Evolutionary conservation across 2,329 filamentous ascomycete genomes (phyloP).

Genomic region (Furcasterigmium furcatum): DNA sequence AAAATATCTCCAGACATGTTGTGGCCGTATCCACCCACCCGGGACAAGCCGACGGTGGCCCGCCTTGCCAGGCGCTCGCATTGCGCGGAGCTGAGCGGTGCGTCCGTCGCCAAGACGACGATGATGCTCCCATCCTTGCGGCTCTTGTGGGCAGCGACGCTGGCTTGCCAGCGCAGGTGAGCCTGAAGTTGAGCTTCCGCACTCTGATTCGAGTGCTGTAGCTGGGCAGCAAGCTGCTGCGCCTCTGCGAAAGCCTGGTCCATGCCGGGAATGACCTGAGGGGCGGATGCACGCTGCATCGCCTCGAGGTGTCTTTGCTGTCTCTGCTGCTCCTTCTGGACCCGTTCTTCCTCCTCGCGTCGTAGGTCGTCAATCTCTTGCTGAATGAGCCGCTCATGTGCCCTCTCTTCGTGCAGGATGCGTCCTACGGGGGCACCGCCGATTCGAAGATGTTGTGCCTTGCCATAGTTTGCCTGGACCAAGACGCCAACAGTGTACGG

Average conservation of each 20-base stretch:
- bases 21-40: conserved; percentile 58
- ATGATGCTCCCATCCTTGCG: conserved; percentile 61
- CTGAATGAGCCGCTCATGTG: conserved; percentile 18
- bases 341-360: neutral
- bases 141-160: conserved; percentile 30
- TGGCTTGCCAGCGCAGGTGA: conserved; percentile 12
- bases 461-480: conserved; percentile 65
- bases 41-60: conserved; percentile 57
- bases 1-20: conserved; percentile 67
- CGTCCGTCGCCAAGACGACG: conserved; percentile 56
- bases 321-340: conserved; percentile 21
- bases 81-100: conserved; percentile 54
- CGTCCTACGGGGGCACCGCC: conserved; percentile 60
- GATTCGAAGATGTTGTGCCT: conserved; percentile 52
- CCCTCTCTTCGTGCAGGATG: conserved; percentile 43
- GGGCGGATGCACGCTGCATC: neutral
- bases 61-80: conserved; percentile 56
- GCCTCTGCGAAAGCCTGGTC: conserved; percentile 16
- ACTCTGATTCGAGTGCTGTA: conserved; percentile 15
- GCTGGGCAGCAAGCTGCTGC: conserved; percentile 25
- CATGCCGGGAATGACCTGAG: neutral
- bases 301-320: conserved; percentile 25
- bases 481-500: conserved; percentile 59
- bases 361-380: conserved; percentile 13
- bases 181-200: neutral